Evolutionary conservation across 2,329 filamentous ascomycete genomes (phyloP).

Genomic region (Aspergillus sp.): DNA sequence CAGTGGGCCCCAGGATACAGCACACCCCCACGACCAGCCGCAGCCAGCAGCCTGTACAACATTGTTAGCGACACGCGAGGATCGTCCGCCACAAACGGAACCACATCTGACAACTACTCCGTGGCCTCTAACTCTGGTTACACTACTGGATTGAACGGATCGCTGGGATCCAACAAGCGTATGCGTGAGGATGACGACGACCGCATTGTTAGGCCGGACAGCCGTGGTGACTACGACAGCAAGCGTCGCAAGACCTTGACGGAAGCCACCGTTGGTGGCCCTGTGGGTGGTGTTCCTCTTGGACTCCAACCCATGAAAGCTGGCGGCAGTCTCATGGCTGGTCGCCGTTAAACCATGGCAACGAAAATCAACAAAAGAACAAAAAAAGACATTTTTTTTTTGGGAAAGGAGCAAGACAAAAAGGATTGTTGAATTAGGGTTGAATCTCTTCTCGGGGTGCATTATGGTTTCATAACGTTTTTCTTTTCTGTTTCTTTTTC

Average conservation of each 20-base stretch:
- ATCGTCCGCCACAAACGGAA: conserved; percentile 59
- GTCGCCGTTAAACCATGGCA: conserved; percentile 33
- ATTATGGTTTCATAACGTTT: conserved; percentile 10
- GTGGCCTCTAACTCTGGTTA: conserved; percentile 63
- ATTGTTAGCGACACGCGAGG: conserved; percentile 80
- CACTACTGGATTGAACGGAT: conserved; percentile 66
- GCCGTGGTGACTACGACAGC: conserved; percentile 59
- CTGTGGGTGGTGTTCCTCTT: conserved; percentile 40
- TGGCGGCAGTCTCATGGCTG: conserved; percentile 40
- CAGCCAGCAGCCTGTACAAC: conserved; percentile 82
- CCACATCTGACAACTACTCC: conserved; percentile 69
- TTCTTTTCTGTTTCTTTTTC: conserved; percentile 9
- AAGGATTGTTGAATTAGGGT: conserved; percentile 7
- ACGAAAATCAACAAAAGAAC: conserved; percentile 4
- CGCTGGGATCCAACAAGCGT: conserved; percentile 58
- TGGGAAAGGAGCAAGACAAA: conserved; percentile 14
- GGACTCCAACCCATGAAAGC: conserved; percentile 46
- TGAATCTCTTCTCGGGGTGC: conserved; percentile 15
- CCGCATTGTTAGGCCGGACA: conserved; percentile 64
- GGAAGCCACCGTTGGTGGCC: conserved; percentile 54
- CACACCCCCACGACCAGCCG: conserved; percentile 69
- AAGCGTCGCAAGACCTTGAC: conserved; percentile 80
- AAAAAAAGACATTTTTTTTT: not conserved
- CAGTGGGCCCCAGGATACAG: conserved; percentile 77
- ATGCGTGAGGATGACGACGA: conserved; percentile 67